Evolutionary conservation across 2,329 filamentous ascomycete genomes (phyloP), one percentile per base, ranked within the genome.

Genomic region (Zymoseptoria ardabiliae): DNA sequence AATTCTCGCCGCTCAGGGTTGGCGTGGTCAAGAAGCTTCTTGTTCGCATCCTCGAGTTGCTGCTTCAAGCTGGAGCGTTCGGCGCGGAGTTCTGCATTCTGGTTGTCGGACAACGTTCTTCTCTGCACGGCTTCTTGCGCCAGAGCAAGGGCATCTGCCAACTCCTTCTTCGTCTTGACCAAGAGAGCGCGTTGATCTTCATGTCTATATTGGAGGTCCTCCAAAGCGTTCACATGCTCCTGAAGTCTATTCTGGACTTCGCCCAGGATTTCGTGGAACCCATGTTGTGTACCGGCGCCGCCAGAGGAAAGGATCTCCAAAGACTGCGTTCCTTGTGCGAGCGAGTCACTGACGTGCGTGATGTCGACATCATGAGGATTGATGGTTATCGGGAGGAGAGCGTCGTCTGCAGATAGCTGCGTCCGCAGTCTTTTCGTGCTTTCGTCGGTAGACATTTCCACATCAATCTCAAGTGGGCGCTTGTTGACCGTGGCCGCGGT

Each of bases 301-400:
- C 50, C 19, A 7, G 57, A 45, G 22, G 55, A 53, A 17, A 49
- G 22, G 5, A 54, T 41, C 11, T 56, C 53, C 11, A 53, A 1
- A 57, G 59, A 50, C 21, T 61, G 57, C 10, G 65, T 68, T 5
- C 69, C 70, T 10, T 70, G 68, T 8, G 70, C 70, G 57, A 76
- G 68, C 0, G 76, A 78, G 61, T 78, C 75, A 58, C 75, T 79
- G 53, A 77, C 66, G 23, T 73, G 75, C 1, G 74, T 76, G 21
- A 73, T 62, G 6, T 76, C 73, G 21, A 72, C 59, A 2, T 72
- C 69, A n/a, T 67, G 63, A 4, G 69, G 69, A 53, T 73, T 69
- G 56, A 73, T 69, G 3, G 70, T 73, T 1, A 52, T 56, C 0
- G 68, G 67, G 9, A 68, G 45, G 4, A 54, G 48, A 17, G 58